phyloP scores from a whole-genome alignment of 2,329 filamentous ascomycete genomes.

The Exophiala phaeomuriformis region DNA sequence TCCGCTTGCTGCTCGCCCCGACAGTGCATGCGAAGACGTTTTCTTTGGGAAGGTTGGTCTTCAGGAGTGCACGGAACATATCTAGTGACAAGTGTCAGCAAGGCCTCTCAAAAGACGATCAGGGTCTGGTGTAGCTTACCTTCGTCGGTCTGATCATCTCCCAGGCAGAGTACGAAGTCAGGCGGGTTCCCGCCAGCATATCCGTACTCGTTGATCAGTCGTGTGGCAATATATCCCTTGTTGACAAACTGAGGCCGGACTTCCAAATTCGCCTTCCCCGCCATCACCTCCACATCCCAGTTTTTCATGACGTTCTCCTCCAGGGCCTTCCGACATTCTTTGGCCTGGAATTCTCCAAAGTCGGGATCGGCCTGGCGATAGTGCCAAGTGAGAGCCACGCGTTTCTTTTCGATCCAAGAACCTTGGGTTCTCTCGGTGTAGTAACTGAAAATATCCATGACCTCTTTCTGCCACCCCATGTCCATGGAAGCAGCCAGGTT shows the following conservation, averaged over 20 bases:
- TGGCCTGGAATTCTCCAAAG: constrained; percentile 70
- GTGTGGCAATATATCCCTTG: constrained; percentile 90
- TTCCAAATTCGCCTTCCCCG: constrained; percentile 92
- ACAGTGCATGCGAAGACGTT: constrained; percentile 87
- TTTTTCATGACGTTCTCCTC: constrained; percentile 66
- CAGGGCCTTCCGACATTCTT: constrained; percentile 73
- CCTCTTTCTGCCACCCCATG: constrained; percentile 87
- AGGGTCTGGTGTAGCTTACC: constrained; percentile 48
- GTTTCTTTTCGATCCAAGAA: constrained; percentile 89
- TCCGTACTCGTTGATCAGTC: constrained; percentile 67
- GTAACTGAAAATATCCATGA: constrained; percentile 74
- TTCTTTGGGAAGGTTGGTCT: constrained; percentile 50
- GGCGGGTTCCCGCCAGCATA: constrained; percentile 50
- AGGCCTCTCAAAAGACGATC: background rate
- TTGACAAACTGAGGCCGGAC: constrained; percentile 96
- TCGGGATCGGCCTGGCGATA: constrained; percentile 87
- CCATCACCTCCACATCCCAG: constrained; percentile 94
- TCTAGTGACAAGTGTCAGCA: constrained; percentile 39
- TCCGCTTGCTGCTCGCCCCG: constrained; percentile 85
- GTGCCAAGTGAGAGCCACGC: constrained; percentile 93
- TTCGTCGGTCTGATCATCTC: constrained; percentile 96
- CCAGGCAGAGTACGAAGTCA: constrained; percentile 83
- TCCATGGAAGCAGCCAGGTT: constrained; percentile 80
- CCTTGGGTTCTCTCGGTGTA: constrained; percentile 83
- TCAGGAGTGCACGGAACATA: constrained; percentile 73